A percentile compares a stretch with the other conserved stretches of the same genome.
Evolutionary conservation across 2,329 filamentous ascomycete genomes (phyloP).

Genomic region (Colletotrichum incanum): DNA sequence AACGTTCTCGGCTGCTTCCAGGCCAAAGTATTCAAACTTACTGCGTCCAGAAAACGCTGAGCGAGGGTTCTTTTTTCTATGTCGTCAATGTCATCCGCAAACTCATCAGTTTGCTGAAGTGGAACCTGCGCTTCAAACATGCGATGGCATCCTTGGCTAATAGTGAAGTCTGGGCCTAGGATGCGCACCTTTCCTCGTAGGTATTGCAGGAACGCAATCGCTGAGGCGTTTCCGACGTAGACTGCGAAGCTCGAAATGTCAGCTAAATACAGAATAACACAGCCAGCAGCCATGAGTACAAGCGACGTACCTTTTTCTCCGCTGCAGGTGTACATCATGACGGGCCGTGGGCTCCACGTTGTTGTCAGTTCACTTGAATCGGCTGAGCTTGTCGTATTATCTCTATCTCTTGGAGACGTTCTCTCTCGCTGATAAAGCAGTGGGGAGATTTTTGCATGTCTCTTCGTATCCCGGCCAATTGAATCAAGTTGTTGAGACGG

Average conservation of each 20-base stretch:
- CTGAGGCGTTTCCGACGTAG: constrained; percentile 65
- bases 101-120: background rate
- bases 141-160: constrained; percentile 64
- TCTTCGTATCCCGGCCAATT: background rate
- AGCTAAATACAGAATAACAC: background rate
- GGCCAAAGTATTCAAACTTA: background rate
- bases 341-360: background rate
- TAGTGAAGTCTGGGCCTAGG: constrained; percentile 70
- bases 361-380: background rate
- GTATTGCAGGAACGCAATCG: constrained; percentile 70
- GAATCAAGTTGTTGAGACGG: background rate
- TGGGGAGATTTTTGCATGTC: background rate
- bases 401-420: background rate
- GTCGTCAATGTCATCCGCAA: constrained; percentile 14
- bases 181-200: constrained; percentile 64
- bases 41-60: constrained; percentile 26
- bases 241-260: constrained; percentile 50
- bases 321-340: constrained; percentile 26
- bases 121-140: constrained; percentile 65
- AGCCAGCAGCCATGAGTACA: background rate
- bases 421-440: background rate
- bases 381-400: background rate
- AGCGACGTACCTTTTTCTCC: constrained; percentile 13
- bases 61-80: background rate
- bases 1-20: background rate